Base-by-base conservation (phyloP, 345 rosid genomes). In the Eutrema japonicum region DNA sequence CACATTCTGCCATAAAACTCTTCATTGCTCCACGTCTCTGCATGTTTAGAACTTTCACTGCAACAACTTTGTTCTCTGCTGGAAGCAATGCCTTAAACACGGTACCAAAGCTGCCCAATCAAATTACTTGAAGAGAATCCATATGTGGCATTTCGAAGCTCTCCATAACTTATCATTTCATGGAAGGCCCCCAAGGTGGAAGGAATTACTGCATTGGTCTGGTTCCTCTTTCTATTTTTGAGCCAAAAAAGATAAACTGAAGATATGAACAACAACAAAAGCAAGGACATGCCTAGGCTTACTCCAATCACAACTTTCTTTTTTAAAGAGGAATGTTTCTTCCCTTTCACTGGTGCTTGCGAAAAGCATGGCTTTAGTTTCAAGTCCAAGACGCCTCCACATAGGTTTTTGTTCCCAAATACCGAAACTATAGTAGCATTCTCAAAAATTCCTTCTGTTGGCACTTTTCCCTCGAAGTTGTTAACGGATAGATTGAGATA, bases 1-100 rank as follows among this genome's bases (percentile, higher is more conserved):
- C 57, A 45, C 87, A 86, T 68, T 86, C 87, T 8, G 81, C 79
- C 26, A 64, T 35, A 65, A 82, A 86, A 54, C 90, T 84, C 61
- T 67, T 83, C 8, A 64, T 64, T 48, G 84, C 89, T 64, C 83
- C 83, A 38, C 36, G 72, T 54, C 43, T 66, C 53, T 68, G 77
- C 62, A 86, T 40, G 61, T 84, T 56, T 10, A 86, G 40, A 32
- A 84, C 82, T 57, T 82, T 82, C 13, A 82, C 73, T 1, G 83
- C 82, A 43, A 80, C 3, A 51, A 27, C 3, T 0, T 41, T 41
- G 45, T 41, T 41, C 13, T 10, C 45, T 41, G 13, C 5, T 0
- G 45, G 45, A 4, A 41, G 13, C 5, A 41, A 41, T 0, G 13
- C 45, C 4, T 41, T 41, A 10, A 10, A 41, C 45, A 41, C 45